Base-by-base conservation (phyloP, 2,329 filamentous ascomycete species). In the Fonsecaea nubica region DNA sequence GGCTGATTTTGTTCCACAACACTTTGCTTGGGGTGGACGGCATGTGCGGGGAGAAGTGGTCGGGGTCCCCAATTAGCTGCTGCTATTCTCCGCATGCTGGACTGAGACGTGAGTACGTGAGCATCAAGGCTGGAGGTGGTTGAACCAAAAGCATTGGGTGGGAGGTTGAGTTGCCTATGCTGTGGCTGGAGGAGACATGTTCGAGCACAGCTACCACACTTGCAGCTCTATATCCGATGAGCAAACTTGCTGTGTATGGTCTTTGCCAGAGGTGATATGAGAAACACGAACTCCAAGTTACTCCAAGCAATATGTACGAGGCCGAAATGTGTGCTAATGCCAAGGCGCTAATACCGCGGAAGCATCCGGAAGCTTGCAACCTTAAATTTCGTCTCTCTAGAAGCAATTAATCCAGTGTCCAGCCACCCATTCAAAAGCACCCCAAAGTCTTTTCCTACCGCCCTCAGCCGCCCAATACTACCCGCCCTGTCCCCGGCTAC, bases 321-420 rank as follows among this genome's bases (percentile, higher is more conserved):
- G 45, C 45, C 45, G 25, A 50, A 30, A 50, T 10, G 4, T 30
- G 45, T 25, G 10, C 9, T 50, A 5, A 9, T 50, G 45, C 45
- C 45, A 50, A 50, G 45, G 18, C 45, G 45, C 45, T 10, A 50
- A 50, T 50, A 21, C 18, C 1, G 45, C 45, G 45, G 45, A 50
- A 30, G n/a, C 18, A 25, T 13, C 45, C 45, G 45, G 45, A 50
- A 50, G 21, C 45, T 50, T 50, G 45, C 21, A 50, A 50, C 18
- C 45, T 30, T 50, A 50, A 50, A 50, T 5, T 50, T 8, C 18
- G 3, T 21, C 36, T 32, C 30, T 32, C 36, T 40, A 15, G 12
- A 1, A 40, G 15, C 36, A 32, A 32, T 32, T 32, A 32, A 32
- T 32, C 30, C 30, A 32, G 3, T 32, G 30, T 32, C 30, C 30